These are phyloP conservation scores for Stachybotrys chlorohalonatus DNA, from an alignment of 2,329 filamentous ascomycete genomes.

Conservation along the genomic window DNA sequence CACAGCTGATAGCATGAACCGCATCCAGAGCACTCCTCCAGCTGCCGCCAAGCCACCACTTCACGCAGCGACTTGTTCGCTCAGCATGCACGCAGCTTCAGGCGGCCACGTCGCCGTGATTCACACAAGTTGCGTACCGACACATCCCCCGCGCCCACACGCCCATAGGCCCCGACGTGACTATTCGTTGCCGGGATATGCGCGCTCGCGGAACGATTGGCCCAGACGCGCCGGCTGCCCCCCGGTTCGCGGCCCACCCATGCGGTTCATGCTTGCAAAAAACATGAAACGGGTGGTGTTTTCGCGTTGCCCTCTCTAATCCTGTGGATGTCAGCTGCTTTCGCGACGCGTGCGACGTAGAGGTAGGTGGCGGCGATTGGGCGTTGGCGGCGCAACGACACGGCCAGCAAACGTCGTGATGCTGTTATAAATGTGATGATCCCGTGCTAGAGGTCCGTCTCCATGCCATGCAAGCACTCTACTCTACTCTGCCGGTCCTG, in stretches of 20 bases:
- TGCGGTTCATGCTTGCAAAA: neutral
- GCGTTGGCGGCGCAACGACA: constrained; percentile 3
- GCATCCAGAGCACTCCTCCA: too few relatives aligned
- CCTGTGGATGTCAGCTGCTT: constrained; percentile 10
- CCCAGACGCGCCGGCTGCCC: neutral
- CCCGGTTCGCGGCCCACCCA: neutral
- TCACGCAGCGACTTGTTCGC: too few relatives aligned
- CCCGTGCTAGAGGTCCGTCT: neutral
- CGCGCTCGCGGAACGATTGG: neutral
- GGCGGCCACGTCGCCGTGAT: neutral
- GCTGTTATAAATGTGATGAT: neutral
- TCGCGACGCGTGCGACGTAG: constrained; percentile 9
- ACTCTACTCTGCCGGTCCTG: neutral
- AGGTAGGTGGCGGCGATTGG: neutral
- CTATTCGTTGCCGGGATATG: neutral
- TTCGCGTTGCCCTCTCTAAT: constrained; percentile 1
- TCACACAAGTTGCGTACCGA: neutral
- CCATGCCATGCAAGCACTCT: neutral
- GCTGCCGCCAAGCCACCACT: too few relatives aligned
- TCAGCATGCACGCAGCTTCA: neutral
- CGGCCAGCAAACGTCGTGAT: neutral
- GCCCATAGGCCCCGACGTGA: neutral
- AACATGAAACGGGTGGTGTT: constrained; percentile 5
- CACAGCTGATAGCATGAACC: too few relatives aligned
- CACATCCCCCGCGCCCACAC: neutral